Base-by-base conservation (phyloP, 139 green algal genomes). In the Volvox africanus region DNA sequence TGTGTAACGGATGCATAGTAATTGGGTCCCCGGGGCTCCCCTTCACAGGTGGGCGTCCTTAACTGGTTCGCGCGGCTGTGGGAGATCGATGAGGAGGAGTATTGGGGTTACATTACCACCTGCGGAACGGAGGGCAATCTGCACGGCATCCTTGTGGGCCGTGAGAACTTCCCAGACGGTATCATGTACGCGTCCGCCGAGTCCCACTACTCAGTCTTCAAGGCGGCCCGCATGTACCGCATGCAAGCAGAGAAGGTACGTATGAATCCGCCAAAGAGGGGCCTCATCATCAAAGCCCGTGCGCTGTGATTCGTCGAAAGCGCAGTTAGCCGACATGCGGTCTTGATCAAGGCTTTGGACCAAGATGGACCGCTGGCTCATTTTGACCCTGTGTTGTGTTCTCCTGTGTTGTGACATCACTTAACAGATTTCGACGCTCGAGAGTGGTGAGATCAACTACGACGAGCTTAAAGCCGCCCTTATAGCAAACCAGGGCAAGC, bases 51-150 rank as follows among this genome's bases (percentile, higher is more conserved):
- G 20, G 98, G 98, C 36, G 98, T 99, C 62, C 95, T 99, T 26
- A 96, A 99, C 88, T 99, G 98, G 98, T 99, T 99, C 96, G 98
- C 98, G 0, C 92, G 94, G 81, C 94, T 99, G 50, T 99, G 98
- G 98, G 97, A 99, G 92, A 98, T 99, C 78, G 95, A 98, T 2
- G 85, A 94, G 86, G 93, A 98, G 44, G 97, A 99, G 44, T 99
- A 98, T 93, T 99, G 98, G 97, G 98, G 98, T 77, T 99, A 99
- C 96, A 98, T 99, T 91, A 99, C 98, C 76, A 99, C 99, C 93
- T 99, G 97, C 91, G 98, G 98, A 91, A 99, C 98, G 33, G 98
- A 99, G 94, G 98, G 98, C 67, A 99, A 99, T 94, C 95, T 99
- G 92, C 98, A 99, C 88, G 98, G 98, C 86, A 99, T 99, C 94